phyloP scores from a whole-genome alignment of 2,329 filamentous ascomycete genomes.

The Calonectria leucothoes region DNA sequence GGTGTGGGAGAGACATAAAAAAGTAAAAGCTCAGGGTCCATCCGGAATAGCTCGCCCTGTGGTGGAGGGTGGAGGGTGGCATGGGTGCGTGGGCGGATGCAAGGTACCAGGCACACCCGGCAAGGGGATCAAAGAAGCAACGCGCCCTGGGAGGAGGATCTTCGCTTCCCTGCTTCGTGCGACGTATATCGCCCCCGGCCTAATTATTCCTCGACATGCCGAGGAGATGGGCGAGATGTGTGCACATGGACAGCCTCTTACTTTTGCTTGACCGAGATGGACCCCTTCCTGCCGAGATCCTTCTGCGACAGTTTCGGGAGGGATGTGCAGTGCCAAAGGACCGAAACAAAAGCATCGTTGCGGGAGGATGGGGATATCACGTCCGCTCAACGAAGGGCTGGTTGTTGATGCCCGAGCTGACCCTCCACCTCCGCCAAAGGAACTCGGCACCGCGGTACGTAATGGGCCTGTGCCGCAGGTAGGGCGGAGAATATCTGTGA shows the following conservation, averaged over 20 bases:
- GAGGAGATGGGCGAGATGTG: not conserved
- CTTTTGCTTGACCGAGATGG: slow-evolving; percentile 4
- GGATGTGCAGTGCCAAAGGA: not conserved
- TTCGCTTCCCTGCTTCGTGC: slow-evolving; percentile 10
- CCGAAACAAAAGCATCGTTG: not conserved
- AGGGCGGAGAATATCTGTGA: not conserved
- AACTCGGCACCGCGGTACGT: not conserved
- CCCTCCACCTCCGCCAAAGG: not conserved
- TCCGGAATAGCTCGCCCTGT: slow-evolving; percentile 4
- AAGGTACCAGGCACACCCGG: slow-evolving; percentile 26
- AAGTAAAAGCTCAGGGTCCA: slow-evolving; percentile 5
- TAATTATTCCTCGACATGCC: slow-evolving; percentile 11
- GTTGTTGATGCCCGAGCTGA: not conserved
- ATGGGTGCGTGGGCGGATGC: slow-evolving; percentile 16
- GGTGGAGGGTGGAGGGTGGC: slow-evolving; percentile 16
- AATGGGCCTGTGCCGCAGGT: not conserved
- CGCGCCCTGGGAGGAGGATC: slow-evolving; percentile 3
- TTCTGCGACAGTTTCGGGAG: not conserved
- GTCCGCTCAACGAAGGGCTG: not conserved
- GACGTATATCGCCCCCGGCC: slow-evolving; percentile 1
- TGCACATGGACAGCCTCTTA: not conserved
- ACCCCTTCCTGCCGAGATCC: slow-evolving; percentile 1
- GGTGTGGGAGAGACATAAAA: slow-evolving; percentile 11
- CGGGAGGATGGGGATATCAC: not conserved
- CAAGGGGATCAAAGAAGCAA: slow-evolving; percentile 6